Evolutionary conservation across 352 stramenopile species (phyloP).

Genomic region (Pseudoperonospora humuli): DNA sequence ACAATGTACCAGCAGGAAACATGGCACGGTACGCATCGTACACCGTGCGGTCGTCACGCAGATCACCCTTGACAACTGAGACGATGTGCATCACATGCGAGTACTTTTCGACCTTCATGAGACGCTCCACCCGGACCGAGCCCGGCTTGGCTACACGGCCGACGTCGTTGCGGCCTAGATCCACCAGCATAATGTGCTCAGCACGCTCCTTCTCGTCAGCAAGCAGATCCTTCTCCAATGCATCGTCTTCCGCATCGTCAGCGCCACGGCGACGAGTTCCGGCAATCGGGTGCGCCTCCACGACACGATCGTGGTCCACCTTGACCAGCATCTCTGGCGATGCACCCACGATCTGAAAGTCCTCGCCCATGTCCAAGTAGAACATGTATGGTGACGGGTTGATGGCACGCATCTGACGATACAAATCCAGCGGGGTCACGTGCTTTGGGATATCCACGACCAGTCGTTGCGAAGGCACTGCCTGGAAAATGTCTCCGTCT

Average conservation of each 20-base stretch:
- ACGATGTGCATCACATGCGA: constrained; percentile 91
- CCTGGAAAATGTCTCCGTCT: constrained; percentile 87
- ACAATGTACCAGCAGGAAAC: constrained; percentile 83
- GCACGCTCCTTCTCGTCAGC: constrained; percentile 85
- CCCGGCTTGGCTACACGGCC: constrained; percentile 78
- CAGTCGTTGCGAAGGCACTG: constrained; percentile 78
- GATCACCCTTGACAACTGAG: constrained; percentile 78
- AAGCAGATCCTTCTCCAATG: constrained; percentile 69
- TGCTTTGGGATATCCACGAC: constrained; percentile 54
- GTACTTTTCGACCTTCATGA: constrained; percentile 90
- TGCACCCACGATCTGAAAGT: constrained; percentile 84
- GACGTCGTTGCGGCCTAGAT: constrained; percentile 87
- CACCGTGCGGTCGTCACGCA: constrained; percentile 74
- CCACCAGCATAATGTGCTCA: constrained; percentile 90
- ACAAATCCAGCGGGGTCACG: constrained; percentile 74
- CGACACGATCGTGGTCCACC: constrained; percentile 72
- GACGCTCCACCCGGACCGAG: constrained; percentile 69
- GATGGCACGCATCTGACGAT: constrained; percentile 83
- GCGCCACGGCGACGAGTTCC: constrained; percentile 79
- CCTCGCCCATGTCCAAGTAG: constrained; percentile 73
- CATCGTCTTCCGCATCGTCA: constrained; percentile 81
- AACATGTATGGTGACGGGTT: constrained; percentile 90
- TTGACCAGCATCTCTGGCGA: constrained; percentile 88
- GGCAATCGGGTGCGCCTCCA: constrained; percentile 87
- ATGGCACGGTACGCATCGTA: constrained; percentile 87